Evolutionary conservation across 139 green algal genomes (phyloP).

Genomic region (Chlorella sp.): DNA sequence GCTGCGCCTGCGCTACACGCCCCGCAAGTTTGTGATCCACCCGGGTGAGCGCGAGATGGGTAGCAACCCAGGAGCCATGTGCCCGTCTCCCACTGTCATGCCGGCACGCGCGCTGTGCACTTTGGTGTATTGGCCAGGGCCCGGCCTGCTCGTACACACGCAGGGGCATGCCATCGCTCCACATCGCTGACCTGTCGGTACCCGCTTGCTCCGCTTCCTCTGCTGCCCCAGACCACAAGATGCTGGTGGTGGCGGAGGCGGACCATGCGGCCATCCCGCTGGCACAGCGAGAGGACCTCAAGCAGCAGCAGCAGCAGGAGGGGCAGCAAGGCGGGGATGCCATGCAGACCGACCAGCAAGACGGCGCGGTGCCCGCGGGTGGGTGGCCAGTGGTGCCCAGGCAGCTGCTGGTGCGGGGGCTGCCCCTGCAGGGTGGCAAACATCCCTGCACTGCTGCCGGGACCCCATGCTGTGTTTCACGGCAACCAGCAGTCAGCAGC

Average conservation of each 20-base stretch:
- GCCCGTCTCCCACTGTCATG: no score
- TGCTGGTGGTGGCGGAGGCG: constrained; percentile 74
- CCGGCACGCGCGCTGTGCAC: no score
- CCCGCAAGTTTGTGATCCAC: constrained; percentile 88
- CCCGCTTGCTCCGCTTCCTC: neutral
- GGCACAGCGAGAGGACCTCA: constrained; percentile 61
- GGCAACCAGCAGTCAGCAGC: no score
- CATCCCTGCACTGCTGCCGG: no score
- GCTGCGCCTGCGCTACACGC: constrained; percentile 93
- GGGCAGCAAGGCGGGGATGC: constrained; percentile 49
- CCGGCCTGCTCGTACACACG: no score
- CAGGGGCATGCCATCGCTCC: no score
- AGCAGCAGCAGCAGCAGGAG: constrained; percentile 40
- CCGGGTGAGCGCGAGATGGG: constrained; percentile 64
- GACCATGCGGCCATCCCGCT: constrained; percentile 80
- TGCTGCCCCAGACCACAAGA: constrained; percentile 19
- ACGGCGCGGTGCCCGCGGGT: constrained; percentile 1
- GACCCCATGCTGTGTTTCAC: no score
- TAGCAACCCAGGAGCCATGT: no score
- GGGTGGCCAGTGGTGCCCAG: constrained; percentile 38
- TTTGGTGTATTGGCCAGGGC: no score
- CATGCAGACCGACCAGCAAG: constrained; percentile 41
- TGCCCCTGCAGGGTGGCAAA: no score
- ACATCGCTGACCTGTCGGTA: no score
- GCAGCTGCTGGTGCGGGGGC: no score